Base-by-base conservation (phyloP, 257 asterid species). In the Perilla frutescens region DNA sequence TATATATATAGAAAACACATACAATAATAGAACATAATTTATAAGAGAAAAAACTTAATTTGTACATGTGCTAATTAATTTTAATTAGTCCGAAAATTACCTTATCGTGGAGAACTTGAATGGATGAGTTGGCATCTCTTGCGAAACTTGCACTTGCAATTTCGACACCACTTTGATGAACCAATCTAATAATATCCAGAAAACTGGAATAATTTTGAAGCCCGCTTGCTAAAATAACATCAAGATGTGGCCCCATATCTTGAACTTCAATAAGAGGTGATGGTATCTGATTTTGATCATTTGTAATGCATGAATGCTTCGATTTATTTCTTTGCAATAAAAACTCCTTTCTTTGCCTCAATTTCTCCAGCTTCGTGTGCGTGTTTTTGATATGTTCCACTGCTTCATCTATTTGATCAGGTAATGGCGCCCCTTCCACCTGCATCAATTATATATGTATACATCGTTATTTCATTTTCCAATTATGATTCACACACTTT, bases 371-470 rank as follows among this genome's bases (percentile, higher is more conserved):
- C 80, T 71, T 84, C 36, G 1, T 63, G 48, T 71, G 73, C 77
- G 68, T 41, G 56, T 14, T 59, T 54, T 79, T 78, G 32, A 86
- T 79, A 78, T 88, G 64, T 1, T 62, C 71, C 49, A 74, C 79
- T 5, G 81, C 85, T 81, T 81, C 88, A 15, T 81, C 82, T 51
- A 88, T 73, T 74, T 84, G 89, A 49, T 88, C 87, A 0, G 85
- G 86, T 47, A 88, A 59, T 45, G 84, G 20, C 79, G 75, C 65
- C 76, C 20, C 69, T 77, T 77, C 80, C 82, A 55, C 57, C 79
- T 81, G 80, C 80, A 69, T 57, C 37, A 14, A 63, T 53, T 5
- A 48, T n/a, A 13, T 11, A 49, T 32, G 8, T 34, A 43, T 43
- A 43, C 2, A 6, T 6, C 9, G 7, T 40, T 40, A 1, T 40